A percentile compares a stretch with the other conserved stretches of the same genome.
phyloP scores from a whole-genome alignment of 1,284 basidiomycete genomes.

The Gymnopus androsaceus region DNA sequence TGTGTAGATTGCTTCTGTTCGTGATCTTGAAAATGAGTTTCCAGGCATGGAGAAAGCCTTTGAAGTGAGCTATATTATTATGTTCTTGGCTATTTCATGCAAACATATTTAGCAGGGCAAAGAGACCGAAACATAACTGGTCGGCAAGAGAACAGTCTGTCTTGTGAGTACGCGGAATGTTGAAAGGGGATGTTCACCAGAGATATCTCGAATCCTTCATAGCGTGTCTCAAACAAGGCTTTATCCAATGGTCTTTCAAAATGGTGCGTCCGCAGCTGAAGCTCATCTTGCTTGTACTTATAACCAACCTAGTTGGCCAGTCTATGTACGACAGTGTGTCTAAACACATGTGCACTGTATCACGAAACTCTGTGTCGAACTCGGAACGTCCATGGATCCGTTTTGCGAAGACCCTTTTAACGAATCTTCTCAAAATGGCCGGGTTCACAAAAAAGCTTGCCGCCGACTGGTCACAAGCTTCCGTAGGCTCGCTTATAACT shows the following conservation, averaged over 20 bases:
- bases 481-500: conserved; percentile 69
- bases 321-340: conserved; percentile 89
- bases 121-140: conserved; percentile 99
- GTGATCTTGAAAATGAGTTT: conserved; percentile 88
- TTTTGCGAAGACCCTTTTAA: conserved; percentile 77
- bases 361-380: conserved; percentile 70
- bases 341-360: conserved; percentile 80
- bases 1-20: conserved; percentile 75
- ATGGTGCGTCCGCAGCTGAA: conserved; percentile 56
- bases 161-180: conserved; percentile 85
- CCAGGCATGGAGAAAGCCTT: conserved; percentile 77
- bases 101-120: conserved; percentile 61
- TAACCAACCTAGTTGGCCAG: conserved; percentile 66
- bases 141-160: conserved; percentile 79
- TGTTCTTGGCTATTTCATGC: neutral
- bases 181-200: conserved; percentile 79
- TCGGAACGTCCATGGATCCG: conserved; percentile 76
- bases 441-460: conserved; percentile 95
- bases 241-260: conserved; percentile 85
- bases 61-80: conserved; percentile 52
- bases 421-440: conserved; percentile 83
- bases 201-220: conserved; percentile 79
- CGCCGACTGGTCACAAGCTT: conserved; percentile 83
- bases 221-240: conserved; percentile 70
- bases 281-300: conserved; percentile 7